These are phyloP conservation scores for Dioscorea alata DNA, from an alignment of 106 monocot species.

Conservation along the genomic window DNA sequence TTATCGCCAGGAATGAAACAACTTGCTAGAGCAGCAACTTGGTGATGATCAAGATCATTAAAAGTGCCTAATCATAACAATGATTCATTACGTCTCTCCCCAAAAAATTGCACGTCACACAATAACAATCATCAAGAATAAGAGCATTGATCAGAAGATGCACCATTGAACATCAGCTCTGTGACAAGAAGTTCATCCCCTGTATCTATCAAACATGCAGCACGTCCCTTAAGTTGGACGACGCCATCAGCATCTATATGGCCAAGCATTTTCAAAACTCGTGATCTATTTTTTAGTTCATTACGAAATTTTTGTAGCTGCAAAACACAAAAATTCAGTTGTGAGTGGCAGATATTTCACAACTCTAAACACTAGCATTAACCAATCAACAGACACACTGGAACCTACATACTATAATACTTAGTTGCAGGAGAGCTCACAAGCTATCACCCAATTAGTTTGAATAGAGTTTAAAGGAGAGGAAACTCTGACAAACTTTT, in stretches of 20 bases:
- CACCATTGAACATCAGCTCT: conserved; percentile 98
- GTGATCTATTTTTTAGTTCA: conserved; percentile 88
- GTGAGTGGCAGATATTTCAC: neutral
- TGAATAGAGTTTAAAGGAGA: no score
- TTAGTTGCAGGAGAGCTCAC: no score
- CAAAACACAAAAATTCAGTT: neutral
- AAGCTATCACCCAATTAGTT: no score
- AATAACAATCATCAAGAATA: neutral
- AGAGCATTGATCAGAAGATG: neutral
- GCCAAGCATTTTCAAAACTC: conserved; percentile 94
- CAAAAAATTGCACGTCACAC: neutral
- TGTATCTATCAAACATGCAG: conserved; percentile 97
- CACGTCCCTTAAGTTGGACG: conserved; percentile 88
- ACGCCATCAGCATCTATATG: conserved; percentile 98
- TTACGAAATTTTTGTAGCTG: conserved; percentile 99
- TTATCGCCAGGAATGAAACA: conserved; percentile 98
- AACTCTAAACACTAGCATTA: conserved; percentile 3
- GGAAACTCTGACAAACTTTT: no score
- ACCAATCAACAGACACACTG: no score
- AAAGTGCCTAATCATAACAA: conserved; percentile 58
- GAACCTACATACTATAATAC: no score
- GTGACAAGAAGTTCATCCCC: conserved; percentile 98
- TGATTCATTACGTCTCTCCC: neutral
- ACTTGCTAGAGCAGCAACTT: conserved; percentile 87
- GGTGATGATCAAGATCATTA: conserved; percentile 98